Percentiles rank a stretch among this genome's conserved stretches.
These are phyloP conservation scores for Neonectria magnoliae DNA, from an alignment of 2,329 filamentous ascomycete genomes.

Conservation along the genomic window DNA sequence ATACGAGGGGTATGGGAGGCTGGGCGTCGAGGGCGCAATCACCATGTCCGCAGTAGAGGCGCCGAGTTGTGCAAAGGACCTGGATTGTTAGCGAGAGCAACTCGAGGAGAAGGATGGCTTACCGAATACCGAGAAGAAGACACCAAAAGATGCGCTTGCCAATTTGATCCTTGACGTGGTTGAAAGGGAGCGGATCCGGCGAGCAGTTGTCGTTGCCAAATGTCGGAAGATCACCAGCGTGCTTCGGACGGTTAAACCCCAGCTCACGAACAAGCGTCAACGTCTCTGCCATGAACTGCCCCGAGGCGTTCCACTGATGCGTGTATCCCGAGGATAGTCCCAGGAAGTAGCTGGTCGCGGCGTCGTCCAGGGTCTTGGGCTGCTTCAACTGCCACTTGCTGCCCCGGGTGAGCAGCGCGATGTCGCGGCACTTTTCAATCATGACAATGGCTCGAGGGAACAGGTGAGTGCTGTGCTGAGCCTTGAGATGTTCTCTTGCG, in stretches of 20 bases:
- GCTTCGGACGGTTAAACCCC: slow-evolving; percentile 69
- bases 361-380: slow-evolving; percentile 61
- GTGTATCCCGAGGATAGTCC: slow-evolving; percentile 74
- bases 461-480: slow-evolving; percentile 68
- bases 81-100: slow-evolving; percentile 43
- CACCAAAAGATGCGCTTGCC: slow-evolving; percentile 87
- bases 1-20: slow-evolving; percentile 79
- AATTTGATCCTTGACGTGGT: slow-evolving; percentile 77
- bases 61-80: slow-evolving; percentile 82
- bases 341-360: slow-evolving; percentile 81
- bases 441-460: slow-evolving; percentile 76
- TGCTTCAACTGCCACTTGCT: slow-evolving; percentile 59
- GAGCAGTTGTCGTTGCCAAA: slow-evolving; percentile 54
- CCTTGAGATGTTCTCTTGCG: slow-evolving; percentile 74
- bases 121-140: slow-evolving; percentile 78
- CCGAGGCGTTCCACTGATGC: slow-evolving; percentile 72
- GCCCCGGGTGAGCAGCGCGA: slow-evolving; percentile 75
- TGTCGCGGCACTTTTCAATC: slow-evolving; percentile 75
- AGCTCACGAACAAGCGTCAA: slow-evolving; percentile 75
- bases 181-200: slow-evolving; percentile 61
- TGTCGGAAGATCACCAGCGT: slow-evolving; percentile 49
- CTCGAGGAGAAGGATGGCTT: slow-evolving; percentile 39
- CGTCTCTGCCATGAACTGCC: slow-evolving; percentile 78
- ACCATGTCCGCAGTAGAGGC: slow-evolving; percentile 76
- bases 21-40: slow-evolving; percentile 79